Conservation (phyloP, 2,329 filamentous ascomycete genomes). For the Teratosphaeria pseudoeucalypti region DNA sequence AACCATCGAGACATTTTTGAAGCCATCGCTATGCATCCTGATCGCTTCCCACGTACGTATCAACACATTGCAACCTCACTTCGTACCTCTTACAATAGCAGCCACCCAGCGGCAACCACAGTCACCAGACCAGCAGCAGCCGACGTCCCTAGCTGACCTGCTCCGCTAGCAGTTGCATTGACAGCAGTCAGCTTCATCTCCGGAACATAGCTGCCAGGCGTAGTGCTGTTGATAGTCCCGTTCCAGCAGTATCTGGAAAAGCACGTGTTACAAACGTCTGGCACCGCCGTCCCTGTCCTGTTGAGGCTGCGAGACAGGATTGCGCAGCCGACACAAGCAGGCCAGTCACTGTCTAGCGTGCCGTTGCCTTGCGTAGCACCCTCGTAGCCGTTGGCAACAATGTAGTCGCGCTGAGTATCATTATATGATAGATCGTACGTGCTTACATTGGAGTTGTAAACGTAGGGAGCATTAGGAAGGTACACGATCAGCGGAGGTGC, state of each 20-base stretch:
- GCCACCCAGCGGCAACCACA: neutral
- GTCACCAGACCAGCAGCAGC: neutral
- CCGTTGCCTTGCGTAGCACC: constrained; percentile 74
- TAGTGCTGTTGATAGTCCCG: constrained; percentile 46
- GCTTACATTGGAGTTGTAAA: constrained; percentile 63
- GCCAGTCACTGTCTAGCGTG: constrained; percentile 65
- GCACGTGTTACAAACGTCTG: constrained; percentile 62
- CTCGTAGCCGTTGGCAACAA: constrained; percentile 80
- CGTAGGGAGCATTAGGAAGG: constrained; percentile 60
- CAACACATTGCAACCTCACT: neutral
- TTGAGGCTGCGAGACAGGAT: constrained; percentile 66
- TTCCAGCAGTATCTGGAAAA: constrained; percentile 88
- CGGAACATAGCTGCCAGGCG: constrained; percentile 16
- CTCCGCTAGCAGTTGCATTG: neutral
- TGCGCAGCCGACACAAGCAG: constrained; percentile 77
- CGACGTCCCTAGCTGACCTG: neutral
- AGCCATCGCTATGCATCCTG: neutral
- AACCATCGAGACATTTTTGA: neutral
- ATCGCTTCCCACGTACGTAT: neutral
- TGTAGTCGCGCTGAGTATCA: constrained; percentile 57
- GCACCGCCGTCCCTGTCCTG: constrained; percentile 58
- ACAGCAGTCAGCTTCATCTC: constrained; percentile 15
- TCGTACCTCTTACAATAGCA: neutral
- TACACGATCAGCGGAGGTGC: constrained; percentile 68
- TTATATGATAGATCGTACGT: constrained; percentile 63